phyloP scores from a whole-genome alignment of 2,329 filamentous ascomycete genomes.

The Coniosporium tulheliwenetii region DNA sequence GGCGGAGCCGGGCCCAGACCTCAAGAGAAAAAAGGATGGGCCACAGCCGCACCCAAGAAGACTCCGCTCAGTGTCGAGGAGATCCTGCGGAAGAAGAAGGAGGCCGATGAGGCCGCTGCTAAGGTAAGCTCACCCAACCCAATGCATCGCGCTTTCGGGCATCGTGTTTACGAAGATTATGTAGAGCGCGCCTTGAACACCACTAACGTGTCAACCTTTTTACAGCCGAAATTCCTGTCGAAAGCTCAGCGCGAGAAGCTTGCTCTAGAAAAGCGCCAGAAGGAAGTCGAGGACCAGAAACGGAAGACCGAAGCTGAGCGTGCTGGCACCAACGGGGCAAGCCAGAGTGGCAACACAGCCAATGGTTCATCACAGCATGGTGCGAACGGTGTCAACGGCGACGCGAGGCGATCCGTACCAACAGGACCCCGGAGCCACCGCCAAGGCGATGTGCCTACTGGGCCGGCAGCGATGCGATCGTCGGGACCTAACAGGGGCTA shows the following conservation, averaged over 20 bases:
- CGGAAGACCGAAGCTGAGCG: slow-evolving; percentile 30
- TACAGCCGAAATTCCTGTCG: slow-evolving; percentile 64
- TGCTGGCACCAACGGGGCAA: neutral
- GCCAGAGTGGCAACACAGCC: neutral
- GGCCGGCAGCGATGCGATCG: slow-evolving; percentile 33
- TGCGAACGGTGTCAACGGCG: slow-evolving; percentile 10
- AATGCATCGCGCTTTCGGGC: slow-evolving; percentile 6
- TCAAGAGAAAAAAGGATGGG: slow-evolving; percentile 41
- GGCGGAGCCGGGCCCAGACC: neutral
- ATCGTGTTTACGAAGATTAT: slow-evolving; percentile 9
- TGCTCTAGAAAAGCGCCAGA: slow-evolving; percentile 60
- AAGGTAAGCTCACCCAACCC: slow-evolving; percentile 37
- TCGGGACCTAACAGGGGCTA: slow-evolving; percentile 25
- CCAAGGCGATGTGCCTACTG: slow-evolving; percentile 30
- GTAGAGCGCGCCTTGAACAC: slow-evolving; percentile 4
- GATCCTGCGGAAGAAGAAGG: slow-evolving; percentile 69
- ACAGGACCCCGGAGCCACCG: slow-evolving; percentile 60
- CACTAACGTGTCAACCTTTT: slow-evolving; percentile 7
- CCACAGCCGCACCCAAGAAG: slow-evolving; percentile 19
- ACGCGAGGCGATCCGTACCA: slow-evolving; percentile 32
- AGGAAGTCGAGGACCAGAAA: slow-evolving; percentile 52
- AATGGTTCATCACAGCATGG: slow-evolving; percentile 4
- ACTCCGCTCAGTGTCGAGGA: slow-evolving; percentile 70
- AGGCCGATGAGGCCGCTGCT: slow-evolving; percentile 65
- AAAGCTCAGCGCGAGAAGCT: slow-evolving; percentile 70